These are phyloP conservation scores for Cutaneotrichosporon sp. DNA, from an alignment of 1,284 basidiomycete species.

Conservation along the genomic window DNA sequence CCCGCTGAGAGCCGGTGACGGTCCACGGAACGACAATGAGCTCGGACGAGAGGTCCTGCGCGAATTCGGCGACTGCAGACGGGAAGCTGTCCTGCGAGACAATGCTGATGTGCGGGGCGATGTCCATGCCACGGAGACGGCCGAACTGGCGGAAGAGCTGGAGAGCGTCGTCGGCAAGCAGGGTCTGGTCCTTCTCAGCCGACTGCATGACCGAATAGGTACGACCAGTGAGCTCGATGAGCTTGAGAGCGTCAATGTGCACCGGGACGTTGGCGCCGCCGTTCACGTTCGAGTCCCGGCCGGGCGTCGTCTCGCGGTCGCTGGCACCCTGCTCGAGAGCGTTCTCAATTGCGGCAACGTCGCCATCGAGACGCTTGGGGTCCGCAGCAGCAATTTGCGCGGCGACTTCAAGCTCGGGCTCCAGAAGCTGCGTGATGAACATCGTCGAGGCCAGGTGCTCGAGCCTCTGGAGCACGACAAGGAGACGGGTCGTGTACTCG, in stretches of 20 bases:
- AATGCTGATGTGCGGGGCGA: conserved; percentile 63
- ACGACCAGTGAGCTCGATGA: conserved; percentile 84
- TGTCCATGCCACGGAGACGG: conserved; percentile 66
- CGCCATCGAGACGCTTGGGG: conserved; percentile 40
- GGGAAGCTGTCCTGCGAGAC: conserved; percentile 72
- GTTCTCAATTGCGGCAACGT: conserved; percentile 13
- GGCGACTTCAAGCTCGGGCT: conserved; percentile 31
- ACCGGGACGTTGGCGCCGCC: conserved; percentile 10
- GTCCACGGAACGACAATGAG: conserved; percentile 83
- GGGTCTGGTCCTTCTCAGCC: conserved; percentile 65
- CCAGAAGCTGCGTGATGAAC: conserved; percentile 58
- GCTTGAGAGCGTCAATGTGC: conserved; percentile 68
- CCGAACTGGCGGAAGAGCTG: conserved; percentile 76
- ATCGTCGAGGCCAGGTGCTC: conserved; percentile 70
- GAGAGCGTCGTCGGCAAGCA: conserved; percentile 73
- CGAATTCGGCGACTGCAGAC: conserved; percentile 66
- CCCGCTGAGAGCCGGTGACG: conserved; percentile 29
- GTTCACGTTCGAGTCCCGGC: neutral
- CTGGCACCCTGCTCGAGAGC: conserved; percentile 6
- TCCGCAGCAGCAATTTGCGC: conserved; percentile 59
- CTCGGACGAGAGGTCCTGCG: conserved; percentile 62
- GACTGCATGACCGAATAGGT: conserved; percentile 82
- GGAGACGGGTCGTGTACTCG: conserved; percentile 56
- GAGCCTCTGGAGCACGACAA: conserved; percentile 85
- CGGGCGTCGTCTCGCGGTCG: conserved; percentile 7